Evolutionary conservation across 345 rosid genomes (phyloP).

Genomic region (Rhodomyrtus tomentosa): DNA sequence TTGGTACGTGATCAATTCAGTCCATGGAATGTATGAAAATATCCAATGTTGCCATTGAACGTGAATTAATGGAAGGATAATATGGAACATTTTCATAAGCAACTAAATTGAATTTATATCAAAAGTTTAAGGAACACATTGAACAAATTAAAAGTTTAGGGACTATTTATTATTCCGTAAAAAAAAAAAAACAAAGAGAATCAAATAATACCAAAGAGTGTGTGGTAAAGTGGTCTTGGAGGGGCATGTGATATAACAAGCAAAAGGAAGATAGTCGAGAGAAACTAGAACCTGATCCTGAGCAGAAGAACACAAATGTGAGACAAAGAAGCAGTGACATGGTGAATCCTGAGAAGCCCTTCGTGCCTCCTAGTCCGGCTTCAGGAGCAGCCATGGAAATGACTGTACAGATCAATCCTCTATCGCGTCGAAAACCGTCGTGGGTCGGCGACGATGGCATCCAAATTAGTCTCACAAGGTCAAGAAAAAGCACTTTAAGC

Average conservation of each 20-base stretch:
- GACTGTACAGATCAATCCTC: background rate
- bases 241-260: background rate
- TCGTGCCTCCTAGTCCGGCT: background rate
- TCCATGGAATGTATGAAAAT: too few relatives aligned
- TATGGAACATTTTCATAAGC: too few relatives aligned
- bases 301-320: background rate
- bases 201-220: background rate
- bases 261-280: background rate
- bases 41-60: too few relatives aligned
- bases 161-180: too few relatives aligned
- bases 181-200: background rate
- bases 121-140: too few relatives aligned
- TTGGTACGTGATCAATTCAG: too few relatives aligned
- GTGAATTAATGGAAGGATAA: too few relatives aligned
- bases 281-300: background rate
- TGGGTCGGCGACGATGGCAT: background rate
- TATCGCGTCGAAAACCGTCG: background rate
- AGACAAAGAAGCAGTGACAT: background rate
- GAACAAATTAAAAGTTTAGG: too few relatives aligned
- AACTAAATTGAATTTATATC: too few relatives aligned
- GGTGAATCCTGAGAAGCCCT: background rate
- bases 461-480: background rate
- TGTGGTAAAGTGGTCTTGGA: background rate
- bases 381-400: background rate
- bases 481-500: background rate